Base-by-base conservation (phyloP, 2,329 filamentous ascomycete genomes). In the Scleromitrula shiraiana region DNA sequence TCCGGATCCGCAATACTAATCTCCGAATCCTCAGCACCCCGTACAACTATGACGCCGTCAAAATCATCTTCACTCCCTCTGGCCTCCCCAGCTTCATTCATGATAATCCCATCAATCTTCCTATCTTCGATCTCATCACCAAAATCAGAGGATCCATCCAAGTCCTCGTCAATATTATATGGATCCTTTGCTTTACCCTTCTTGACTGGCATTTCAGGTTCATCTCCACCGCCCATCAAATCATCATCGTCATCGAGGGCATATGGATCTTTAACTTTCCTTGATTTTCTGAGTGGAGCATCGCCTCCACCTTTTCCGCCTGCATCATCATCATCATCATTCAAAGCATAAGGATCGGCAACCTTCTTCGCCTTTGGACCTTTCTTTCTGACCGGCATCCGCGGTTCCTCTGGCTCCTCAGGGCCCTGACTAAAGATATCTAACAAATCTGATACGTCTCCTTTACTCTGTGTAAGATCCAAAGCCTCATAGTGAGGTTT, bases 1-100 rank as follows among this genome's bases (percentile, higher is more conserved):
- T 49, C 57, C 8, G 59, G 55, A 46, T 62, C 55, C 2, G 54
- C 53, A 46, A 59, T 59, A 41, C 50, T 56, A 8, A 55, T 20
- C 9, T 41, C 23, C 22, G 33, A 47, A 5, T 50, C 48, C n/a
- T 47, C 46, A 6, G 14, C 23, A 41, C 27, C 36, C 8, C 12
- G 22, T n/a, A 32, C 35, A n/a, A n/a, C n/a, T n/a, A n/a, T n/a
- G n/a, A n/a, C n/a, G n/a, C n/a, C n/a, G n/a, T n/a, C n/a, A 29
- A 15, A 15, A 15, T 44, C 37, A 20, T 29, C 29, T n/a, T 50
- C 46, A 6, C 38, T 39, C 20, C 14, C 27, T 23, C 30, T 23
- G 6, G 22, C 10, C 10, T 32, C 36, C 22, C 45, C 41, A 37
- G 41, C 46, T 15, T 37, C 26, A 24, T 50, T 47, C 19, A 51